Conservation (phyloP, 768 basidiomycete species). For the Trichaptum fuscoviolaceum region DNA sequence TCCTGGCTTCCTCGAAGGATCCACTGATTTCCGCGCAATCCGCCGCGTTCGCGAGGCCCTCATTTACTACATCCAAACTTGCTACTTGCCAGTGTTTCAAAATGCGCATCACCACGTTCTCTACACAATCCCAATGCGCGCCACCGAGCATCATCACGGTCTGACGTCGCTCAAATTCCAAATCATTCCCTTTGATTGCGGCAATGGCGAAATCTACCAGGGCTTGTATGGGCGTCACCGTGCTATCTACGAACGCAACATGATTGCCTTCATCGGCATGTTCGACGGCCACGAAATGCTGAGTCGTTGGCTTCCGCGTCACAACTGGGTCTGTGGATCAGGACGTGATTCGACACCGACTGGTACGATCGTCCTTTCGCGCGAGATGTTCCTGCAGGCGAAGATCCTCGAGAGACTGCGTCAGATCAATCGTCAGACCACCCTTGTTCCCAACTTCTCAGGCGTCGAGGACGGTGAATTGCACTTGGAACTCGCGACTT, state of each 20-base stretch:
- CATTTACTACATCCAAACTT: conserved; percentile 19
- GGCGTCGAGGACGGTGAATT: conserved; percentile 16
- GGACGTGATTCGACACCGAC: conserved; percentile 11
- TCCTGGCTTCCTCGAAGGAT: conserved; percentile 15
- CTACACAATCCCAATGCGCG: conserved; percentile 21
- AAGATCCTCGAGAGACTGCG: conserved; percentile 21
- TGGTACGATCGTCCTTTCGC: conserved; percentile 22
- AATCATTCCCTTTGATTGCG: conserved; percentile 20
- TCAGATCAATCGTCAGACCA: conserved; percentile 23
- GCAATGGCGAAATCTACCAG: conserved; percentile 16
- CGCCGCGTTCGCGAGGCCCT: conserved; percentile 17
- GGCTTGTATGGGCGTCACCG: conserved; percentile 16
- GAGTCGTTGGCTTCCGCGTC: conserved; percentile 18
- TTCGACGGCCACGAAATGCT: conserved; percentile 18
- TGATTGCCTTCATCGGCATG: conserved; percentile 23
- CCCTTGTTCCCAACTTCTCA: conserved; percentile 21
- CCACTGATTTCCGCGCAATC: neutral
- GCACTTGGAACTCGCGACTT: conserved; percentile 18
- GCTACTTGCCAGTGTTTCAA: conserved; percentile 21
- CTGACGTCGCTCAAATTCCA: conserved; percentile 18
- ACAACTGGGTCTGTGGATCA: conserved; percentile 11
- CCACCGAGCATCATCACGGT: conserved; percentile 5
- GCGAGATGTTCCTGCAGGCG: conserved; percentile 22
- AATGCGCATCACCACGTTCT: conserved; percentile 20
- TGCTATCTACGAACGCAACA: conserved; percentile 14